phyloP scores from a whole-genome alignment of 2,329 filamentous ascomycete genomes.

The Talaromyces sp. region DNA sequence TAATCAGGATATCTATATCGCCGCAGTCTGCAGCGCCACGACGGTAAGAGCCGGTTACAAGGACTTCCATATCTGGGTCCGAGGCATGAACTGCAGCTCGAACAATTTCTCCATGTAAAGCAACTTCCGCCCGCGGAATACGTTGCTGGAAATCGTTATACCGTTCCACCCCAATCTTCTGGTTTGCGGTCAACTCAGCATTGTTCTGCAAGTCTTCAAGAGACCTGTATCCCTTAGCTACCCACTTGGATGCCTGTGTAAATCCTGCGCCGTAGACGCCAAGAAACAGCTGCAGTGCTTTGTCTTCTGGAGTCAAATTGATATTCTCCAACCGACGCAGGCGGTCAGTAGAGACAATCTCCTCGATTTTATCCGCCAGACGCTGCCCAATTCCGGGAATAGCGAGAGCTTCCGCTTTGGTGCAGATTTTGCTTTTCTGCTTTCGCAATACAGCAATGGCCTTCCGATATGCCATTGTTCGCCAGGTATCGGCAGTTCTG shows the following conservation, averaged over 20 bases:
- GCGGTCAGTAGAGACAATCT: constrained; percentile 70
- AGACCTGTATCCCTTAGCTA: constrained; percentile 66
- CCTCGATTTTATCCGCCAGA: constrained; percentile 80
- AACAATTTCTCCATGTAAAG: constrained; percentile 62
- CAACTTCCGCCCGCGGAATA: constrained; percentile 73
- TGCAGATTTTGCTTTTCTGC: constrained; percentile 59
- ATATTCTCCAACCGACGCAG: constrained; percentile 69
- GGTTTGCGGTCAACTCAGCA: constrained; percentile 62
- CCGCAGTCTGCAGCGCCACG: constrained; percentile 68
- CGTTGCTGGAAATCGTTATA: constrained; percentile 73
- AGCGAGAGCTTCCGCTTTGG: constrained; percentile 61
- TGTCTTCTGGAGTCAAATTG: constrained; percentile 60
- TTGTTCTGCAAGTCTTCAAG: constrained; percentile 63
- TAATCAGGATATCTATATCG: constrained; percentile 83
- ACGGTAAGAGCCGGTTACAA: constrained; percentile 79
- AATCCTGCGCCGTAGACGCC: constrained; percentile 74
- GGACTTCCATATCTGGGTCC: constrained; percentile 62
- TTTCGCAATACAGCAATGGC: constrained; percentile 68
- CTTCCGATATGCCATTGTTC: constrained; percentile 68
- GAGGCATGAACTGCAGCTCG: constrained; percentile 53
- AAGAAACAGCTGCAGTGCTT: constrained; percentile 63
- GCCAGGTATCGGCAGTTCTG: constrained; percentile 70
- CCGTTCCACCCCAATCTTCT: constrained; percentile 70
- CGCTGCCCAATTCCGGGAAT: constrained; percentile 66
- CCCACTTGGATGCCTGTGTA: constrained; percentile 67